Evolutionary conservation across 2,329 filamentous ascomycete genomes (phyloP).

Genomic region (Arthrobotrys musiformis): DNA sequence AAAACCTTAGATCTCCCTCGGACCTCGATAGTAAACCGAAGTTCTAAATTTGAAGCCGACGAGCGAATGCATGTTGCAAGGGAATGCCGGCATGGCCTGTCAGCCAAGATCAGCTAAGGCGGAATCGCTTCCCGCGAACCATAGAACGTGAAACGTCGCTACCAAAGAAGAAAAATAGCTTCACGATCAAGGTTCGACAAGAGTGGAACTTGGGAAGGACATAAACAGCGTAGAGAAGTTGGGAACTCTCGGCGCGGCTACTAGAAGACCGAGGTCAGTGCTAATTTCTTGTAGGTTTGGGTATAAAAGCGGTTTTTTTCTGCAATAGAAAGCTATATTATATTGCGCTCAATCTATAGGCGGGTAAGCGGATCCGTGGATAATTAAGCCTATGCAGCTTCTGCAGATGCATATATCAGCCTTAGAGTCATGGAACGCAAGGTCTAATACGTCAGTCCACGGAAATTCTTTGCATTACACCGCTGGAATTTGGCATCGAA

Average conservation of each 20-base stretch:
- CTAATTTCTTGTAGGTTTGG: not conserved
- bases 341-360: not conserved
- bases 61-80: not conserved
- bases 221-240: not conserved
- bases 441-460: not conserved
- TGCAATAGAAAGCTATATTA: not conserved
- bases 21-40: not conserved
- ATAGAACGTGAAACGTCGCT: conserved; percentile 24
- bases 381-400: conserved; percentile 12
- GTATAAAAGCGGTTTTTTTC: not conserved
- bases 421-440: not conserved
- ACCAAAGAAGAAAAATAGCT: conserved; percentile 23
- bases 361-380: conserved; percentile 2
- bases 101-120: conserved; percentile 39
- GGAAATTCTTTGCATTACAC: conserved; percentile 1
- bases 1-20: not conserved
- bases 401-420: not conserved
- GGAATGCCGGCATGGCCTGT: not conserved
- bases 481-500: not conserved
- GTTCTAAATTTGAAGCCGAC: not conserved
- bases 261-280: not conserved
- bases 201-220: not conserved
- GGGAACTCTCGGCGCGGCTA: conserved; percentile 9
- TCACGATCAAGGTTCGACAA: not conserved
- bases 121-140: conserved; percentile 38